A percentile compares a stretch with the other conserved stretches of the same genome.
Conservation (phyloP, 1,284 basidiomycete species). For the Gastroboletus turbinatus region DNA sequence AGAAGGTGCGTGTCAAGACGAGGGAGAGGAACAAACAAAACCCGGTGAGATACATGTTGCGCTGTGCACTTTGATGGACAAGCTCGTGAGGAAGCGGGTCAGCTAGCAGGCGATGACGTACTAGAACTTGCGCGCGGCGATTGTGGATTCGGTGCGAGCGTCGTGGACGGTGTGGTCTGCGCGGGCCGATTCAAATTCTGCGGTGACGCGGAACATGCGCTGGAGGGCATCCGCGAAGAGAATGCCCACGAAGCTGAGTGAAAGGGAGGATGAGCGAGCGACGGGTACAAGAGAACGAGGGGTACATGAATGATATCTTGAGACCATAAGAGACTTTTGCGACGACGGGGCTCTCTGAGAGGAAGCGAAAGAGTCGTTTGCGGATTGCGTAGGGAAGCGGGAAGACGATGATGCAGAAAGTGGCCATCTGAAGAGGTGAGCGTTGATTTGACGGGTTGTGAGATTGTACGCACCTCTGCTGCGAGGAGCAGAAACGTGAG, state of each 20-base stretch:
- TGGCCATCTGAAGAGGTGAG: conserved; percentile 55
- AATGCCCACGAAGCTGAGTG: conserved; percentile 79
- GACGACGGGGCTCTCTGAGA: conserved; percentile 65
- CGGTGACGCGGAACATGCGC: conserved; percentile 86
- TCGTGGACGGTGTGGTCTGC: conserved; percentile 56
- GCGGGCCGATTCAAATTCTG: conserved; percentile 74
- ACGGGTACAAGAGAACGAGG: not conserved
- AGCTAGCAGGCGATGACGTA: conserved; percentile 39
- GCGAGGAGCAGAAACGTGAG: conserved; percentile 78
- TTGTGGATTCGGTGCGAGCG: conserved; percentile 78
- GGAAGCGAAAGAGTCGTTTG: conserved; percentile 74
- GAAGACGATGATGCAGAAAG: conserved; percentile 72
- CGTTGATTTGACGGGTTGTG: too few species aligned
- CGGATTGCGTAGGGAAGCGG: conserved; percentile 77
- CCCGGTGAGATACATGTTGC: conserved; percentile 88
- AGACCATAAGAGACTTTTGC: conserved; percentile 78
- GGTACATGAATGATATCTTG: conserved; percentile 93
- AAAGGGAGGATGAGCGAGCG: not conserved
- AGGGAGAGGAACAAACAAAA: conserved; percentile 93
- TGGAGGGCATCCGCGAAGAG: conserved; percentile 90
- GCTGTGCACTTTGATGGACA: conserved; percentile 59
- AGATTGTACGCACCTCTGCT: conserved; percentile 49
- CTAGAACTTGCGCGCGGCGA: conserved; percentile 94
- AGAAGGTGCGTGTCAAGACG: conserved; percentile 90
- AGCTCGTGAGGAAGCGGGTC: not conserved